phyloP scores from a whole-genome alignment of 2,329 filamentous ascomycete genomes.

The Colletotrichum neosansevieriae region DNA sequence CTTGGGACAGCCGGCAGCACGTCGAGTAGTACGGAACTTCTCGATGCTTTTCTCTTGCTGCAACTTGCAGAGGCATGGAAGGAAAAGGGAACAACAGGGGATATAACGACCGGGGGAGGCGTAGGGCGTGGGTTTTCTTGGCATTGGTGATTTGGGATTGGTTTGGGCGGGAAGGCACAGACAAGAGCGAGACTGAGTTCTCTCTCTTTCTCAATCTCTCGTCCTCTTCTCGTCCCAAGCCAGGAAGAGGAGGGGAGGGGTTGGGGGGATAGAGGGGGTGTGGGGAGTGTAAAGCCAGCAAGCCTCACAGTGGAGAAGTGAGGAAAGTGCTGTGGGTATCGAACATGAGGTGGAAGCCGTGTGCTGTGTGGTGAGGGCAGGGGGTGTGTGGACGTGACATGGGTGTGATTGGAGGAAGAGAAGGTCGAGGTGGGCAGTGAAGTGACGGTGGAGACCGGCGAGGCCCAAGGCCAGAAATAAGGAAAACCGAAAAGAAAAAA shows the following conservation, averaged over 20 bases:
- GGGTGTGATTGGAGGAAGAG: no score
- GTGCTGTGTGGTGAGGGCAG: constrained; percentile 3
- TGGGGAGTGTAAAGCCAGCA: constrained; percentile 3
- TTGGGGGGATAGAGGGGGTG: background rate
- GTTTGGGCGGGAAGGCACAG: constrained; percentile 7
- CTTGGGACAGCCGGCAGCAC: constrained; percentile 13
- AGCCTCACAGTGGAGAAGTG: constrained; percentile 24
- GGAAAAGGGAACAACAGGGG: constrained; percentile 35
- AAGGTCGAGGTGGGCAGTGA: background rate
- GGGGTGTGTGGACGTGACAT: constrained; percentile 4
- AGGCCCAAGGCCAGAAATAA: constrained; percentile 8
- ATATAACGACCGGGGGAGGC: constrained; percentile 39
- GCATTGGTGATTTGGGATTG: constrained; percentile 21
- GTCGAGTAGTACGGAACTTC: constrained; percentile 26
- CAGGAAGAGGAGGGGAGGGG: constrained; percentile 25
- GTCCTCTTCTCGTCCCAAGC: constrained; percentile 12
- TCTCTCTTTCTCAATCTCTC: background rate
- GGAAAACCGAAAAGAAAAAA: background rate
- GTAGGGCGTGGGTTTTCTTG: constrained; percentile 1
- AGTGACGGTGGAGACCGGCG: background rate
- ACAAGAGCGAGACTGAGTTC: no score
- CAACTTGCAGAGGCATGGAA: constrained; percentile 36
- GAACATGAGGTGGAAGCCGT: background rate
- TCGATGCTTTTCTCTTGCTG: constrained; percentile 38
- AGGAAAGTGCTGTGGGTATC: constrained; percentile 21